Percentiles rank a stretch among this genome's conserved stretches.
phyloP scores from a whole-genome alignment of 116 monocot species.

The Papilionanthe hybrid region DNA sequence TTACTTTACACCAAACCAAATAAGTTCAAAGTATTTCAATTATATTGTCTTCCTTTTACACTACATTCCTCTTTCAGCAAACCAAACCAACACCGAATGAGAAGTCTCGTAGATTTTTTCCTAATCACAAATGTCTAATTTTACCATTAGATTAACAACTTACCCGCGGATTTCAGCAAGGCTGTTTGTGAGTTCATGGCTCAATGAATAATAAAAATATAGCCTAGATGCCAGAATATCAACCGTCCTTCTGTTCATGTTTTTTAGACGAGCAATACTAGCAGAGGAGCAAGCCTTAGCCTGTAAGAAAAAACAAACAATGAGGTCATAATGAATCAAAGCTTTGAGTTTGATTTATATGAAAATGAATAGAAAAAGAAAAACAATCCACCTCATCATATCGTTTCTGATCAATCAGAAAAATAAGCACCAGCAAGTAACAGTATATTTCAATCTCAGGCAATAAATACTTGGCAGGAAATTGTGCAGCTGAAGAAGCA shows the following conservation, averaged over 20 bases:
- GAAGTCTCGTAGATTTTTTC: too few species aligned
- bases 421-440: slow-evolving; percentile 84
- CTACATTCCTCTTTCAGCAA: too few species aligned
- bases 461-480: slow-evolving; percentile 41
- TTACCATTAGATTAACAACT: slow-evolving; percentile 19
- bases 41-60: too few species aligned
- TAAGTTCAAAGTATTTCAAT: neutral
- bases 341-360: neutral
- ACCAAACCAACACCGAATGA: too few species aligned
- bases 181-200: slow-evolving; percentile 72
- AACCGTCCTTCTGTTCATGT: slow-evolving; percentile 78
- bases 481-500: slow-evolving; percentile 45
- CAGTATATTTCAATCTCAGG: slow-evolving; percentile 93
- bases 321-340: neutral
- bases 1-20: too few species aligned
- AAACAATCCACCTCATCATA: slow-evolving; percentile 60
- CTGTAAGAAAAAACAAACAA: slow-evolving; percentile 28
- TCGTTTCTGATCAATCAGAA: slow-evolving; percentile 80
- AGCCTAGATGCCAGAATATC: slow-evolving; percentile 75
- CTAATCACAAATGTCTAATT: neutral
- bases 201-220: slow-evolving; percentile 80
- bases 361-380: neutral
- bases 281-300: slow-evolving; percentile 82
- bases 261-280: slow-evolving; percentile 69
- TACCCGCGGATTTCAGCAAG: slow-evolving; percentile 93